Evolutionary conservation across 164 flowering plant species (phyloP).

Genomic region (Vitis vinifera): ASM3070453v1 NC_081811.1:25331001-25331500

Average conservation of each 20-base stretch:
- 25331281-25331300: background rate
- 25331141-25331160: constrained; percentile 84
- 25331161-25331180: constrained; percentile 83
- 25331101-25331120: constrained; percentile 84
- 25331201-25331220: constrained; percentile 84
- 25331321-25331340: too few species aligned
- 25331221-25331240: constrained; percentile 68
- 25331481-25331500: too few species aligned
- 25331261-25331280: background rate
- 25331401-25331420: too few species aligned
- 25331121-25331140: constrained; percentile 93
- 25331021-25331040: constrained; percentile 79
- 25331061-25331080: constrained; percentile 79
- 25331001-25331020: constrained; percentile 70
- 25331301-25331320: too few species aligned
- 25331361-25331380: too few species aligned
- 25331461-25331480: too few species aligned
- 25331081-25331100: constrained; percentile 68
- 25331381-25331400: too few species aligned
- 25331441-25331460: too few species aligned
- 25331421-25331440: too few species aligned
- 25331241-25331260: background rate
- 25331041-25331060: constrained; percentile 61
- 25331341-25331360: too few species aligned
- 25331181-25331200: constrained; percentile 78